Base-by-base conservation (phyloP, 257 asterid species). In the Coffea canephora region DNA sequence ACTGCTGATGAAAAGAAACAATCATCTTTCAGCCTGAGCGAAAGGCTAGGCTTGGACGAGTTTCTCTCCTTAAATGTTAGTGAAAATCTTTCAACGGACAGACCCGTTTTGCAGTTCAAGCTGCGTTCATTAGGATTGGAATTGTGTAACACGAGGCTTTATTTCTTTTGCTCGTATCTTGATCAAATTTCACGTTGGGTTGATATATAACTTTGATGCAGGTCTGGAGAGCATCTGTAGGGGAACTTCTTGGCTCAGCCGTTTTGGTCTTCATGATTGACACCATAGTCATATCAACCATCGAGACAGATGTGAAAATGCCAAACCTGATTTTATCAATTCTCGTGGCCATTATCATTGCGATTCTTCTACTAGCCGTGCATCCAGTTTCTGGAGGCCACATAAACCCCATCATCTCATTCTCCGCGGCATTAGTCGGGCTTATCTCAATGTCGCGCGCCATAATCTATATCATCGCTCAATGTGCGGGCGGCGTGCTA, bases 171-270 rank as follows among this genome's bases (percentile, higher is more conserved):
- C 57, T 13, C 5, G 57, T 31, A 31, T 31, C 18, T 50, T 50
- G 57, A 50, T 11, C 57, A 13, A 2, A 12, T 11, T 13, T 50
- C 18, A 50, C 3, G 57, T 13, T 50, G 18, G 18, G 18, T 50
- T 50, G 18, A 50, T 50, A 31, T 31, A 31, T 31, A 66, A 31
- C 6, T 39, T 2, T 10, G n/a, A 62, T 52, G 55, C 71, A 93
- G 98, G 90, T 90, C 10, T 93, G 94, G 93, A 83, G 96, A 74
- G 97, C 98, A 21, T 90, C 98, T 5, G 70, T 91, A 0, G 98
- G 93, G 7, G 98, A 93, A 87, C 76, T 89, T 8, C 76, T 92
- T 6, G 98, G 97, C 25, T 77, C 96, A 0, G 96, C 97, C 0
- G 89, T 90, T 5, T 81, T 91, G 0, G 96, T 91, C 0, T 91